A percentile compares a stretch with the other conserved stretches of the same genome.
These are phyloP conservation scores for Yamadazyma spencermartinsiae DNA, from an alignment of 1,139 yeast genomes.

Conservation along the genomic window DNA sequence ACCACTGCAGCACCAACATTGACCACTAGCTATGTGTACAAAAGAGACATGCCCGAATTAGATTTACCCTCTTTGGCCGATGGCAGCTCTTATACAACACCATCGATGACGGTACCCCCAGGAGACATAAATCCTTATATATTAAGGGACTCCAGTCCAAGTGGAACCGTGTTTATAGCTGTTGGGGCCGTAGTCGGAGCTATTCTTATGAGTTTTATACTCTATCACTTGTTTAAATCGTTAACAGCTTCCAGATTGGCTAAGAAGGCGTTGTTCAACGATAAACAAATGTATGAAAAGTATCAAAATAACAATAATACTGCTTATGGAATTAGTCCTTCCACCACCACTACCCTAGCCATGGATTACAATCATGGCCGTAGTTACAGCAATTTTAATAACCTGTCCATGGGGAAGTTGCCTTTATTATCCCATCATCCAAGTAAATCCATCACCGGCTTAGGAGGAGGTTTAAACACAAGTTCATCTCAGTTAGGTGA, in stretches of 20 bases:
- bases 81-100: slow-evolving; percentile 39
- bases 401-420: slow-evolving; percentile 32
- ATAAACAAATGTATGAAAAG: slow-evolving; percentile 38
- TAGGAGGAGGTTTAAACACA: slow-evolving; percentile 14
- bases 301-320: slow-evolving; percentile 37
- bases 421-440: slow-evolving; percentile 35
- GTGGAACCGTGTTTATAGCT: slow-evolving; percentile 80
- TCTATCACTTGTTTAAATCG: slow-evolving; percentile 39
- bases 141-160: slow-evolving; percentile 49
- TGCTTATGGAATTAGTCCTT: slow-evolving; percentile 31
- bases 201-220: slow-evolving; percentile 45
- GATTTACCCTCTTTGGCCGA: slow-evolving; percentile 11
- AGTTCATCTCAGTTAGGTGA: slow-evolving; percentile 36
- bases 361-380: slow-evolving; percentile 1
- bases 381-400: slow-evolving; percentile 13
- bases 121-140: slow-evolving; percentile 62
- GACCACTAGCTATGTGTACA: slow-evolving; percentile 10
- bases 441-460: slow-evolving; percentile 19
- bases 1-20: slow-evolving; percentile 14
- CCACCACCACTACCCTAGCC: slow-evolving; percentile 11
- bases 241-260: slow-evolving; percentile 41
- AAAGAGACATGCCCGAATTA: slow-evolving; percentile 13
- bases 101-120: slow-evolving; percentile 54
- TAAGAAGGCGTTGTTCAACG: slow-evolving; percentile 32
- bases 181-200: slow-evolving; percentile 71